These are phyloP conservation scores for Diaporthe caulivora DNA, from an alignment of 2,329 filamentous ascomycete genomes.

Conservation along the genomic window DNA sequence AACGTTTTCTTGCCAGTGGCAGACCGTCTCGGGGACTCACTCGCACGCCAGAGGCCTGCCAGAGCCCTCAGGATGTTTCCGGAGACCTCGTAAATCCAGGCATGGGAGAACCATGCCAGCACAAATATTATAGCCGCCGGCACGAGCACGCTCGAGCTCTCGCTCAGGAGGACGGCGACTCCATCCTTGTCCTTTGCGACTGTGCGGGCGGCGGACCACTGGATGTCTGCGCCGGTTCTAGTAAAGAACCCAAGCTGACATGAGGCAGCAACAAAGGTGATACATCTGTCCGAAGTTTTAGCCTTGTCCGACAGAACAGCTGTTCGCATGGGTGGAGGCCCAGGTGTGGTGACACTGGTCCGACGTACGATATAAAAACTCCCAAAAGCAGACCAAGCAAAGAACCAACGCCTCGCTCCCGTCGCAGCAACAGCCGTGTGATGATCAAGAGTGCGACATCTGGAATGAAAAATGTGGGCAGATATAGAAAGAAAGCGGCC, in stretches of 20 bases:
- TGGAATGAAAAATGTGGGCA: conserved; percentile 24
- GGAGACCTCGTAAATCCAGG: conserved; percentile 23
- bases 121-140: conserved; percentile 14
- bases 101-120: conserved; percentile 23
- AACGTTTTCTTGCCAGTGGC: neutral
- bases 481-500: conserved; percentile 18
- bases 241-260: conserved; percentile 26
- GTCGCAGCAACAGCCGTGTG: conserved; percentile 3
- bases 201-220: conserved; percentile 13
- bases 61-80: conserved; percentile 21
- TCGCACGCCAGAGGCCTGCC: conserved; percentile 19
- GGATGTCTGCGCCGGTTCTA: conserved; percentile 22
- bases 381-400: conserved; percentile 23
- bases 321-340: neutral
- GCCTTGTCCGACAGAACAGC: neutral
- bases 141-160: conserved; percentile 26
- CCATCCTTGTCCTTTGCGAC: conserved; percentile 24
- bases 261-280: conserved; percentile 20
- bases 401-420: conserved; percentile 29
- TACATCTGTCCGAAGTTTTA: conserved; percentile 1
- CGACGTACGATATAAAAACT: conserved; percentile 23
- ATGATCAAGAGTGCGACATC: conserved; percentile 17
- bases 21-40: neutral
- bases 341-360: neutral
- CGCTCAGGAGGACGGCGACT: conserved; percentile 21